Base-by-base conservation (phyloP, 1,284 basidiomycete genomes). In the Retiboletus flavoniger region DNA sequence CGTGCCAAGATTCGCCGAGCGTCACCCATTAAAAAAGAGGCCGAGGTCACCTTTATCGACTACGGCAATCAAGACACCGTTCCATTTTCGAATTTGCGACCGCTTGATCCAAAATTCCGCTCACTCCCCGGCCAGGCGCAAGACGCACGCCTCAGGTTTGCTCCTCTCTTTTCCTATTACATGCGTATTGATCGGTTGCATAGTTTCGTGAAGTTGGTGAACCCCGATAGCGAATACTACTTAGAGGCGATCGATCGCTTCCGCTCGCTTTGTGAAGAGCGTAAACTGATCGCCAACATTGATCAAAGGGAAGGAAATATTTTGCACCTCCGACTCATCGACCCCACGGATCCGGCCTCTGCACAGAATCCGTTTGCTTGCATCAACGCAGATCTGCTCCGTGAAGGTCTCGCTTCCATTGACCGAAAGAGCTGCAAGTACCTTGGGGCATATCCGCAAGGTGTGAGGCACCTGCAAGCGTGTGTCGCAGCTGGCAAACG, bases 31-130 rank as follows among this genome's bases (percentile, higher is more conserved):
- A 95, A 94, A 76, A 93, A 90, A 70, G 89, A 93, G 71, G 91
- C 89, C 3, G 91, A 94, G 67, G 86, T 95, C 36, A 89, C 85
- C 7, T 93, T 91, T 71, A 91, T 92, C 59, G 90, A 91, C 72
- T 93, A 93, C 63, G 93, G 93, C 48, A 95, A 95, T 69, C 91
- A 94, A 74, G 91, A 93, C 66, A 90, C 82, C 4, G 77, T 94
- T 28, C 73, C 84, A 2, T 95, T 93, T 72, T 73, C 79, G 21
- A 77, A 87, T 60, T 84, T 95, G 59, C 81, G 93, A 28, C 91
- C 92, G 3, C 78, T 96, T 36, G 93, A 95, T 67, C 74, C 85
- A 24, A 89, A 87, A 69, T 96, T 95, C 82, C 88, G 90, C 60
- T 80, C 85, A 7, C 77, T 96, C 10, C 84, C 91, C 32, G 90